Conservation (phyloP, 257 asterid genomes). For the Nicotiana tabacum region DNA sequence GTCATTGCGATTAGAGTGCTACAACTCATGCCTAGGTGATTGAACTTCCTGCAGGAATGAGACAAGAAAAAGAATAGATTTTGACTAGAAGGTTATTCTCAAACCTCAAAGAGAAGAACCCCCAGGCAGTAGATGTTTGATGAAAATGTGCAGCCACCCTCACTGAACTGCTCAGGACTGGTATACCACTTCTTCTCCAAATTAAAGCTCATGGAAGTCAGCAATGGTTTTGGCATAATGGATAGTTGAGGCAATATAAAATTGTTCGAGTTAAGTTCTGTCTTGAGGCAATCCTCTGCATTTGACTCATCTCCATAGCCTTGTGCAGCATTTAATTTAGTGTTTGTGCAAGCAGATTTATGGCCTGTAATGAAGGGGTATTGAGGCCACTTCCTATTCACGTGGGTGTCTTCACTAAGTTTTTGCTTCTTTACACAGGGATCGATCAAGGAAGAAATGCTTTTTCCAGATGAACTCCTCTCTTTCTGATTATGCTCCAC, state of each 20-base stretch:
- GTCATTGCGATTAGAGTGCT: background rate
- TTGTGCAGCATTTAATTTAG: slow-evolving; percentile 18
- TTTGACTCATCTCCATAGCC: slow-evolving; percentile 28
- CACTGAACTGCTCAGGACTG: slow-evolving; percentile 66
- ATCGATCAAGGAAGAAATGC: slow-evolving; percentile 25
- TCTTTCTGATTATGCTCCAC: slow-evolving; percentile 28
- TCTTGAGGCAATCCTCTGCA: slow-evolving; percentile 25
- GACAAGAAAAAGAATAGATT: background rate
- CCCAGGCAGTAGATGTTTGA: slow-evolving; percentile 86
- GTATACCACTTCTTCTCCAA: slow-evolving; percentile 81
- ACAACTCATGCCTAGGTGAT: background rate
- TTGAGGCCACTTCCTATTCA: slow-evolving; percentile 53
- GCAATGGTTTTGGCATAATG: slow-evolving; percentile 30
- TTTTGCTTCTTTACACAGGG: slow-evolving; percentile 52
- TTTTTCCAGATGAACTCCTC: slow-evolving; percentile 42
- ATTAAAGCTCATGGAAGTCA: slow-evolving; percentile 29
- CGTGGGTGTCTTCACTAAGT: slow-evolving; percentile 32
- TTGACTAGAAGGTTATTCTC: slow-evolving; percentile 24
- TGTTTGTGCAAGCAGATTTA: slow-evolving; percentile 28
- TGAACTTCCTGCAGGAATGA: background rate
- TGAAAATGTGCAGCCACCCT: slow-evolving; percentile 50
- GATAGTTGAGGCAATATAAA: slow-evolving; percentile 26
- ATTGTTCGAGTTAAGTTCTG: slow-evolving; percentile 25
- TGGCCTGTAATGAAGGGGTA: slow-evolving; percentile 44
- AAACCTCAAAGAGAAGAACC: slow-evolving; percentile 92